Percentiles rank a stretch among this genome's conserved stretches.
Evolutionary conservation across 2,329 filamentous ascomycete genomes (phyloP).

Genomic region (Monilinia polystroma): DNA sequence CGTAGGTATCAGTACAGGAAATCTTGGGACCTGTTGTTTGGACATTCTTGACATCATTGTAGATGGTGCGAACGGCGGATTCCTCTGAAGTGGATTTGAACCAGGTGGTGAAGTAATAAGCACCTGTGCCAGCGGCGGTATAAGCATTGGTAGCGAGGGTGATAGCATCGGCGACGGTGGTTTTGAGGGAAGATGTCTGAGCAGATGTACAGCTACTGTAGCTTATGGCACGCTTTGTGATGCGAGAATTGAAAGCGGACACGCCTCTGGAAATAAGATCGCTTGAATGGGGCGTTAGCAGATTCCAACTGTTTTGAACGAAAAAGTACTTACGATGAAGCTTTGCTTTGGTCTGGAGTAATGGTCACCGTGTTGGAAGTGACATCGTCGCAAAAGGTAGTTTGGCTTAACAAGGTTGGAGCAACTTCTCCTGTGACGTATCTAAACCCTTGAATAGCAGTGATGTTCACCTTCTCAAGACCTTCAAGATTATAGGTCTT

Average conservation of each 20-base stretch:
- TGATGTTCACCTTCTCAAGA: slow-evolving; percentile 27
- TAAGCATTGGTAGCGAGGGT: slow-evolving; percentile 30
- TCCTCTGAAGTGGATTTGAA: slow-evolving; percentile 32
- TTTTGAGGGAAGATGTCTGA: slow-evolving; percentile 28
- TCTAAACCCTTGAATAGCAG: slow-evolving; percentile 34
- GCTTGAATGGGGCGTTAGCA: slow-evolving; percentile 21
- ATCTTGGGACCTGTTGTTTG: slow-evolving; percentile 32
- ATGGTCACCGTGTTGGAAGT: slow-evolving; percentile 30
- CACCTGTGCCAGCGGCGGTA: slow-evolving; percentile 30
- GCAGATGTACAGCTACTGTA: slow-evolving; percentile 29
- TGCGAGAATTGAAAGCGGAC: slow-evolving; percentile 26
- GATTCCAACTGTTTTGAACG: background rate
- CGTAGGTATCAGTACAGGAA: slow-evolving; percentile 31
- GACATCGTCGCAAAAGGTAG: slow-evolving; percentile 25
- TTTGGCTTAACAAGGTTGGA: slow-evolving; percentile 25
- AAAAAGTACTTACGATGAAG: slow-evolving; percentile 27
- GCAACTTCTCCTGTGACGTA: slow-evolving; percentile 29
- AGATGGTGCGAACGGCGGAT: slow-evolving; percentile 30
- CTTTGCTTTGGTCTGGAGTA: slow-evolving; percentile 31
- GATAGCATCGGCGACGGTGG: slow-evolving; percentile 30
- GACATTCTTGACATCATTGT: slow-evolving; percentile 30
- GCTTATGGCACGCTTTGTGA: slow-evolving; percentile 31
- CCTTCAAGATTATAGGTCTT: slow-evolving; percentile 33
- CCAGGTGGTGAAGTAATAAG: slow-evolving; percentile 32
- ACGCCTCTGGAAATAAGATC: slow-evolving; percentile 27